A percentile compares a stretch with the other conserved stretches of the same genome.
Evolutionary conservation across 305 asterid species (phyloP).

Genomic region (Solanum hybrid): DNA sequence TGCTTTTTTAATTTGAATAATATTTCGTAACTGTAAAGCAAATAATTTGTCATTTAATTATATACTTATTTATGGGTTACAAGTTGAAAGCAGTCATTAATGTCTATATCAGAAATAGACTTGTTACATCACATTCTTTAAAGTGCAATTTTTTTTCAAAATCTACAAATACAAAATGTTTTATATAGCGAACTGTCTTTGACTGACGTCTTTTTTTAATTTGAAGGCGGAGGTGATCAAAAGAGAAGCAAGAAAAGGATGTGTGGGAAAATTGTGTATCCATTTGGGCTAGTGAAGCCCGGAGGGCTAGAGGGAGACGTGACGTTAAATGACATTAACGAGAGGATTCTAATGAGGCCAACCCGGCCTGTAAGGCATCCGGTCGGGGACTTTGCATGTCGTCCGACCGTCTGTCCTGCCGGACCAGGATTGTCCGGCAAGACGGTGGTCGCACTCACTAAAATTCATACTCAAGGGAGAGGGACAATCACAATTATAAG

Average conservation of each 20-base stretch:
- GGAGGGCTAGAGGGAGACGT: slow-evolving; percentile 70
- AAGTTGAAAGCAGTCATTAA: not conserved
- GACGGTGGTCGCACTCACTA: slow-evolving; percentile 78
- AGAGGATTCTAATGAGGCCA: slow-evolving; percentile 80
- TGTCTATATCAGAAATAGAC: not conserved
- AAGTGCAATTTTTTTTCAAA: not conserved
- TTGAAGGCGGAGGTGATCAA: slow-evolving; percentile 17
- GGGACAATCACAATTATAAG: slow-evolving; percentile 84
- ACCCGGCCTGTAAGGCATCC: slow-evolving; percentile 83
- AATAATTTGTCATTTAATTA: not conserved
- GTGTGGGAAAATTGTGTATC: slow-evolving; percentile 52
- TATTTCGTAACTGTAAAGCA: not conserved
- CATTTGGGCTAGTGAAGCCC: slow-evolving; percentile 83
- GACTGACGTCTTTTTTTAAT: not conserved
- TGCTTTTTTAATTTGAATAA: not conserved
- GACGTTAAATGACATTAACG: slow-evolving; percentile 76
- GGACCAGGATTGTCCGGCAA: slow-evolving; percentile 91
- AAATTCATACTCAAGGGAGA: slow-evolving; percentile 84
- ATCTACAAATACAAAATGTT: too few species aligned
- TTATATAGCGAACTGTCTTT: not conserved
- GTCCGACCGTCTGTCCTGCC: slow-evolving; percentile 52
- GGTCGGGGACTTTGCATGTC: slow-evolving; percentile 78
- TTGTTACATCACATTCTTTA: accelerated
- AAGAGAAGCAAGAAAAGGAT: slow-evolving; percentile 32
- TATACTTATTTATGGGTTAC: not conserved